Conservation (phyloP, 2,329 filamentous ascomycete genomes). For the Penicillium hordei region DNA sequence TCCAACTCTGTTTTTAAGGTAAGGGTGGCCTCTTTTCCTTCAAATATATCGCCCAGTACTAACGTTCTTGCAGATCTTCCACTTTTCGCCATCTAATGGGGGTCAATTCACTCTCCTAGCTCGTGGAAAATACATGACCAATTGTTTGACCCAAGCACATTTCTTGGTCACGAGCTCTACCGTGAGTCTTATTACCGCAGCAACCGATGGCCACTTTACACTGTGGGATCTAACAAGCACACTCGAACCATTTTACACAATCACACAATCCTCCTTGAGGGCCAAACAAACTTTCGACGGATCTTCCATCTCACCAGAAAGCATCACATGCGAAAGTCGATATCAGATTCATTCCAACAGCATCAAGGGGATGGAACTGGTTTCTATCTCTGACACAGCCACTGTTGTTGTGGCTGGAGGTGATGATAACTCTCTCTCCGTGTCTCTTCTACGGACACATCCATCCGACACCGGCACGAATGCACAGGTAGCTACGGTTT, state of each 20-base stretch:
- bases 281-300: constrained; percentile 27
- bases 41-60: not conserved
- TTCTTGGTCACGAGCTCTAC: constrained; percentile 48
- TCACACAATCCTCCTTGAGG: constrained; percentile 20
- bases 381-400: constrained; percentile 32
- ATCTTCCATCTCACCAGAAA: constrained; percentile 15
- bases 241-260: constrained; percentile 31
- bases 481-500: constrained; percentile 32
- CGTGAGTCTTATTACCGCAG: constrained; percentile 57
- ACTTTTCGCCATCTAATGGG: constrained; percentile 32
- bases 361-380: constrained; percentile 60
- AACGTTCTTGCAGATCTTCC: constrained; percentile 45
- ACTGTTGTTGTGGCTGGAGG: constrained; percentile 71
- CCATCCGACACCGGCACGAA: constrained; percentile 8
- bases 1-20: constrained; percentile 79
- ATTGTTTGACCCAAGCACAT: constrained; percentile 69
- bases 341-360: constrained; percentile 73
- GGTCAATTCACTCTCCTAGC: constrained; percentile 48
- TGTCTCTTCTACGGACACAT: constrained; percentile 48
- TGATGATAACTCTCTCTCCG: constrained; percentile 78
- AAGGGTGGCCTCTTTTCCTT: constrained; percentile 15
- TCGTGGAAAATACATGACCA: constrained; percentile 63
- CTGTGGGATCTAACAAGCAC: constrained; percentile 54
- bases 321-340: constrained; percentile 37
- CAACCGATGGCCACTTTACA: constrained; percentile 77